phyloP scores from a whole-genome alignment of 352 stramenopile species.

The Globisporangium middletonii region DNA sequence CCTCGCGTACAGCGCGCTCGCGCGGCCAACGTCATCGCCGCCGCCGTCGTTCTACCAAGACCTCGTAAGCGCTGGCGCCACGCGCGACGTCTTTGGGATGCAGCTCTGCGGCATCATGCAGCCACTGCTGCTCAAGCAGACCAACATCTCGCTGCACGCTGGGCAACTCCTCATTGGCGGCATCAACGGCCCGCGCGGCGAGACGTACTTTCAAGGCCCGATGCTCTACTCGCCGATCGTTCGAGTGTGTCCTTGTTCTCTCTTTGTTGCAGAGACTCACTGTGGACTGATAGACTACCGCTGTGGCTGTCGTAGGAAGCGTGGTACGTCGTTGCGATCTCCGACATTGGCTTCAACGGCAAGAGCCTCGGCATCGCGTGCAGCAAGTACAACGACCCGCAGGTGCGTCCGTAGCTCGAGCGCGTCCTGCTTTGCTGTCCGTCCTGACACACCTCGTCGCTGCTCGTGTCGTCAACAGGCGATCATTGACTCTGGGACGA shows the following conservation, averaged over 20 bases:
- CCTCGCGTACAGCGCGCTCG: constrained; percentile 53
- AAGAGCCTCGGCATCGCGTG: constrained; percentile 57
- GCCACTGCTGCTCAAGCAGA: constrained; percentile 33
- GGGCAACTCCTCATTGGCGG: constrained; percentile 64
- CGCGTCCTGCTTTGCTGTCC: background rate
- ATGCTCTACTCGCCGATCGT: constrained; percentile 80
- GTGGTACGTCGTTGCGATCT: constrained; percentile 77
- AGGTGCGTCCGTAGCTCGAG: constrained; percentile 14
- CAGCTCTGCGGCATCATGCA: constrained; percentile 78
- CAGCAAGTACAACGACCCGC: constrained; percentile 62
- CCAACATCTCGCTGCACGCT: constrained; percentile 47
- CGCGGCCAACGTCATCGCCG: constrained; percentile 27
- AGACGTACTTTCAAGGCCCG: constrained; percentile 52
- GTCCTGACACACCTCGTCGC: background rate
- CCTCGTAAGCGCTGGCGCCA: constrained; percentile 33
- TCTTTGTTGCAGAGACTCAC: background rate
- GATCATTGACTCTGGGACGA: constrained; percentile 80
- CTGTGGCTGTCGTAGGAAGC: constrained; percentile 35
- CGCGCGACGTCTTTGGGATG: constrained; percentile 62
- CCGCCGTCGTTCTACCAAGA: constrained; percentile 53
- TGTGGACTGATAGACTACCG: background rate
- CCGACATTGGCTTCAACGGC: constrained; percentile 61
- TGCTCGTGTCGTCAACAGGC: constrained; percentile 21
- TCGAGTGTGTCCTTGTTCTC: constrained; percentile 19
- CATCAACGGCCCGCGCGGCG: constrained; percentile 40